A percentile compares a stretch with the other conserved stretches of the same genome.
Evolutionary conservation across 2,329 filamentous ascomycete genomes (phyloP).

Genomic region (Arthrobotrys entomopaga): DNA sequence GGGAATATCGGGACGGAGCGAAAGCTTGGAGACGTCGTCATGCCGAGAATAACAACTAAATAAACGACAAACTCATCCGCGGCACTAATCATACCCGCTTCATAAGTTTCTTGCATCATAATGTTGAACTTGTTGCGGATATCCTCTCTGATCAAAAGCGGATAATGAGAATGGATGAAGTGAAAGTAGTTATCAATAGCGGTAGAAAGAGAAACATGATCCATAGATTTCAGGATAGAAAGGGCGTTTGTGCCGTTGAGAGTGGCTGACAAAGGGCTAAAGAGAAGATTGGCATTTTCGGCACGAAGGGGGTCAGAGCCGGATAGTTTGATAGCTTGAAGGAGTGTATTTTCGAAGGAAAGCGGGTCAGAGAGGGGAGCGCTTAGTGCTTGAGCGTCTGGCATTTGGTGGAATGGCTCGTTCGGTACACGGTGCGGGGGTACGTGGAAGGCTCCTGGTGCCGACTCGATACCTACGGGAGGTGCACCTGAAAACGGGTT

Average conservation of each 20-base stretch:
- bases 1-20: slow-evolving; percentile 32
- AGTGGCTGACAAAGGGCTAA: slow-evolving; percentile 25
- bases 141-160: slow-evolving; percentile 36
- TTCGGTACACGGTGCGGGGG: not conserved
- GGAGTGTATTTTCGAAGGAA: slow-evolving; percentile 44
- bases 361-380: slow-evolving; percentile 29
- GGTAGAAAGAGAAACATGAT: slow-evolving; percentile 7
- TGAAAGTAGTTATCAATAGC: slow-evolving; percentile 45
- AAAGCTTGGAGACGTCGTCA: slow-evolving; percentile 37
- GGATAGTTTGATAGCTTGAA: slow-evolving; percentile 44
- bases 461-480: slow-evolving; percentile 36
- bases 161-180: slow-evolving; percentile 51
- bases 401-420: not conserved
- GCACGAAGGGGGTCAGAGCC: slow-evolving; percentile 50
- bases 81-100: slow-evolving; percentile 26
- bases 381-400: not conserved
- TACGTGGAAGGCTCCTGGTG: slow-evolving; percentile 5
- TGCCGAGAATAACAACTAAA: slow-evolving; percentile 43
- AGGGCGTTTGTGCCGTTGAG: slow-evolving; percentile 24
- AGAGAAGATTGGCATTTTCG: slow-evolving; percentile 42
- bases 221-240: slow-evolving; percentile 32
- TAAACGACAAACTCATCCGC: slow-evolving; percentile 50
- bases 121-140: slow-evolving; percentile 43
- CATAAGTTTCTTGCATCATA: slow-evolving; percentile 35
- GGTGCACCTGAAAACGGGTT: slow-evolving; percentile 12